phyloP scores from a whole-genome alignment of 2,329 filamentous ascomycete genomes.

The Scedosporium dehoogii region DNA sequence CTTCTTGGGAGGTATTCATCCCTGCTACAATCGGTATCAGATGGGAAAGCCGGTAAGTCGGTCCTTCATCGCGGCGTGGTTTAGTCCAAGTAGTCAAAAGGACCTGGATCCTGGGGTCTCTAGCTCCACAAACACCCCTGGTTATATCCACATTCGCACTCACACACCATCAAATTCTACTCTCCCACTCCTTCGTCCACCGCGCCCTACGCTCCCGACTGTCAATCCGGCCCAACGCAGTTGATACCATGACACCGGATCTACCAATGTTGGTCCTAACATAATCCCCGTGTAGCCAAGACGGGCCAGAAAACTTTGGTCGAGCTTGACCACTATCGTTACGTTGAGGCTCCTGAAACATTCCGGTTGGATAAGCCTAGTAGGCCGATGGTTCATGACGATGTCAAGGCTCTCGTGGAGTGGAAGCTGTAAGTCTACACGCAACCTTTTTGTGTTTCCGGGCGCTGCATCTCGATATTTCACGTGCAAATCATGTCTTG shows the following conservation, averaged over 20 bases:
- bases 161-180: background rate
- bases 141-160: background rate
- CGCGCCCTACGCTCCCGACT: background rate
- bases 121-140: background rate
- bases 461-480: too few relatives aligned
- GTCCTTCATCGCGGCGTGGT: slow-evolving; percentile 3
- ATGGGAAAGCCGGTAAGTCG: slow-evolving; percentile 31
- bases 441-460: background rate
- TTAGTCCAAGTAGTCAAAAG: background rate
- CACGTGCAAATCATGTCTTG: background rate
- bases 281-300: slow-evolving; percentile 26
- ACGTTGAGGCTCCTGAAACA: slow-evolving; percentile 36
- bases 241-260: background rate
- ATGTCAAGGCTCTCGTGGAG: slow-evolving; percentile 52
- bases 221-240: too few relatives aligned
- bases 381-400: slow-evolving; percentile 39
- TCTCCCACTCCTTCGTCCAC: background rate
- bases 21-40: slow-evolving; percentile 32
- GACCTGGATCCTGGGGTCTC: background rate
- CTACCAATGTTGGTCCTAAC: background rate
- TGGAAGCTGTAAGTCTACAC: slow-evolving; percentile 56
- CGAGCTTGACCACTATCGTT: slow-evolving; percentile 52
- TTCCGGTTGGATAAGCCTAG: slow-evolving; percentile 28
- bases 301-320: slow-evolving; percentile 38
- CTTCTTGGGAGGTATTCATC: slow-evolving; percentile 27